Conservation (phyloP, 805 yeast genomes). For the Kodamaea nitidulidarum region DNA sequence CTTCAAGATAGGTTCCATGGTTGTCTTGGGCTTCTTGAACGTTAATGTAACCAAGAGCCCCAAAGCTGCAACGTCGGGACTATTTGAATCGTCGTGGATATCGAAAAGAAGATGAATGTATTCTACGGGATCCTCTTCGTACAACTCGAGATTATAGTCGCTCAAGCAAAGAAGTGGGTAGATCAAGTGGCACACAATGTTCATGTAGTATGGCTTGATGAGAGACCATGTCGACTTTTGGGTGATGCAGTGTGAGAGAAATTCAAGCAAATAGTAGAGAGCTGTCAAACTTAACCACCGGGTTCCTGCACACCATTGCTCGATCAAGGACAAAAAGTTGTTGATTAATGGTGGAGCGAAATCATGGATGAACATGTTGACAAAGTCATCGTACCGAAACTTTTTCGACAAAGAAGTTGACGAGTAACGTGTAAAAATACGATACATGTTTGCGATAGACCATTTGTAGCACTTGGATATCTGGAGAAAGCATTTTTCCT, state of each 20-base stretch:
- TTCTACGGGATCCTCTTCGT: slow-evolving; percentile 85
- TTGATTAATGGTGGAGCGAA: slow-evolving; percentile 72
- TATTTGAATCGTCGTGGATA: slow-evolving; percentile 49
- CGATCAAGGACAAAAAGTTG: slow-evolving; percentile 61
- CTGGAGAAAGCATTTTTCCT: slow-evolving; percentile 59
- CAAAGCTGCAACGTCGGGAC: slow-evolving; percentile 79
- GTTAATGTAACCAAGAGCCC: slow-evolving; percentile 69
- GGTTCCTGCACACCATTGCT: slow-evolving; percentile 62
- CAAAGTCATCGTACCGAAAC: slow-evolving; percentile 59
- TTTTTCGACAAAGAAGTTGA: slow-evolving; percentile 43
- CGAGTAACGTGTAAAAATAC: slow-evolving; percentile 71
- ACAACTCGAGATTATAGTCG: slow-evolving; percentile 63
- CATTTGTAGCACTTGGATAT: slow-evolving; percentile 67
- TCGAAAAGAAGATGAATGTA: slow-evolving; percentile 69
- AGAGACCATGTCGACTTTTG: slow-evolving; percentile 58
- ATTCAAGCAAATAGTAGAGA: slow-evolving; percentile 54
- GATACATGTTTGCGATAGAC: slow-evolving; percentile 74
- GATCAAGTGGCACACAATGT: slow-evolving; percentile 65
- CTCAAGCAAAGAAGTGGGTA: slow-evolving; percentile 73
- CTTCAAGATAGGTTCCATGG: slow-evolving; percentile 56
- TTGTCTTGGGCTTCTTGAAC: slow-evolving; percentile 56
- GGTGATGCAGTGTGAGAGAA: slow-evolving; percentile 54
- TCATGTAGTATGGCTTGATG: slow-evolving; percentile 61
- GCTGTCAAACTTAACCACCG: slow-evolving; percentile 70
- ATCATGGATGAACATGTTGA: slow-evolving; percentile 46